Evolutionary conservation across 2,329 filamentous ascomycete species (phyloP).

Genomic region (Neospermospora avenae): DNA sequence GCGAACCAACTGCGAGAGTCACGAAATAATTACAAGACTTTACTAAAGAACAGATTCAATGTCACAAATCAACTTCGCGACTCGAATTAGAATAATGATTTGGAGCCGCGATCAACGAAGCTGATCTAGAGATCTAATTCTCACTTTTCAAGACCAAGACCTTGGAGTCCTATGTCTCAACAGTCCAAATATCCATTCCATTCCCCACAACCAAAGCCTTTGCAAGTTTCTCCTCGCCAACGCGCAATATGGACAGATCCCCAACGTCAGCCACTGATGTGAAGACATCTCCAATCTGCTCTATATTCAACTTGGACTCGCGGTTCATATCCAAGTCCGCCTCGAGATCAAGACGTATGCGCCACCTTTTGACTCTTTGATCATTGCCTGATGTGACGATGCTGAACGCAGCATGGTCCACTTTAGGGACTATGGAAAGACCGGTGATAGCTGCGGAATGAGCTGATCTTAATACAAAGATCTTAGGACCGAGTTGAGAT

Average conservation of each 20-base stretch:
- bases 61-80: too few species aligned
- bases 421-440: constrained; percentile 35
- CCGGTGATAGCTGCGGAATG: constrained; percentile 73
- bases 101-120: too few species aligned
- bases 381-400: constrained; percentile 56
- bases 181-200: constrained; percentile 35
- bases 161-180: background rate
- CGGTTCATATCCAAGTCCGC: constrained; percentile 7
- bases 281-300: constrained; percentile 48
- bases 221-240: background rate
- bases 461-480: constrained; percentile 48
- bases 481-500: background rate
- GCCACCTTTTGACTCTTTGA: constrained; percentile 50
- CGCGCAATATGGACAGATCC: constrained; percentile 39
- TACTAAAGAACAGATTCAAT: too few species aligned
- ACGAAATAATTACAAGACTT: too few species aligned
- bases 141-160: background rate
- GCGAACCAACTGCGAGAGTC: too few species aligned
- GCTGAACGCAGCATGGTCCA: constrained; percentile 14
- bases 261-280: constrained; percentile 61
- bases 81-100: too few species aligned
- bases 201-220: constrained; percentile 35
- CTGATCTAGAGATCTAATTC: too few species aligned
- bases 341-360: background rate
- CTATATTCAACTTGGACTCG: constrained; percentile 32